Conservation (phyloP, 2,329 filamentous ascomycete genomes). For the Raffaelea arxii region DNA sequence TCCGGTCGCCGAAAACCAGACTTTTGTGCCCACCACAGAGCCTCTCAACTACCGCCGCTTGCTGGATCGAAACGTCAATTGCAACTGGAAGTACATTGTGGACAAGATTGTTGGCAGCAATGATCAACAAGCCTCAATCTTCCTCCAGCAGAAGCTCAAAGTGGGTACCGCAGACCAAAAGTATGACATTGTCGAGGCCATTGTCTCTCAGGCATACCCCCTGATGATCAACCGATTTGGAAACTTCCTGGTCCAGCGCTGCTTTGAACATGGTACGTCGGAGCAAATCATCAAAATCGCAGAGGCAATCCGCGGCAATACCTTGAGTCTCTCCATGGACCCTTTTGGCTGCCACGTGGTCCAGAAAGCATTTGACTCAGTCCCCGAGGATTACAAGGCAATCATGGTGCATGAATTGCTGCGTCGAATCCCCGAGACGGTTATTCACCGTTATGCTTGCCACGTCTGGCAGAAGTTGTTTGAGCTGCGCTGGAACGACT, state of each 20-base stretch:
- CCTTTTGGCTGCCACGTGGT: slow-evolving; percentile 97
- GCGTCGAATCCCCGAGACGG: slow-evolving; percentile 89
- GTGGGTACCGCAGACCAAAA: slow-evolving; percentile 92
- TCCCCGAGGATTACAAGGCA: slow-evolving; percentile 94
- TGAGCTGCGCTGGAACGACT: slow-evolving; percentile 89
- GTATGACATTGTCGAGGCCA: slow-evolving; percentile 92
- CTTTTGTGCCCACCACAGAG: slow-evolving; percentile 78
- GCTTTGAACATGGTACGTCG: slow-evolving; percentile 93
- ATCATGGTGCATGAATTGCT: slow-evolving; percentile 98
- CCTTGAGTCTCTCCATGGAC: slow-evolving; percentile 92
- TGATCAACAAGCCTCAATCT: slow-evolving; percentile 97
- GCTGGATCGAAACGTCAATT: slow-evolving; percentile 89
- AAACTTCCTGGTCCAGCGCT: slow-evolving; percentile 96
- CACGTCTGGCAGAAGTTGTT: slow-evolving; percentile 99
- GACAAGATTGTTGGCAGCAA: slow-evolving; percentile 99
- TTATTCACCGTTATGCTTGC: slow-evolving; percentile 96
- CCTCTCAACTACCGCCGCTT: slow-evolving; percentile 93
- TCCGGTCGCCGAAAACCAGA: slow-evolving; percentile 49
- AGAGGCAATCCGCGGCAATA: slow-evolving; percentile 87
- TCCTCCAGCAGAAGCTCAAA: slow-evolving; percentile 97
- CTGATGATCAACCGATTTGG: slow-evolving; percentile 98
- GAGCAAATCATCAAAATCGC: slow-evolving; percentile 95
- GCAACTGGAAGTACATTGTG: slow-evolving; percentile 99
- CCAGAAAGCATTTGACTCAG: slow-evolving; percentile 96
- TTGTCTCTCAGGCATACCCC: slow-evolving; percentile 87